phyloP scores from a whole-genome alignment of 306 rosid species.

The Mimosa pudica region DNA sequence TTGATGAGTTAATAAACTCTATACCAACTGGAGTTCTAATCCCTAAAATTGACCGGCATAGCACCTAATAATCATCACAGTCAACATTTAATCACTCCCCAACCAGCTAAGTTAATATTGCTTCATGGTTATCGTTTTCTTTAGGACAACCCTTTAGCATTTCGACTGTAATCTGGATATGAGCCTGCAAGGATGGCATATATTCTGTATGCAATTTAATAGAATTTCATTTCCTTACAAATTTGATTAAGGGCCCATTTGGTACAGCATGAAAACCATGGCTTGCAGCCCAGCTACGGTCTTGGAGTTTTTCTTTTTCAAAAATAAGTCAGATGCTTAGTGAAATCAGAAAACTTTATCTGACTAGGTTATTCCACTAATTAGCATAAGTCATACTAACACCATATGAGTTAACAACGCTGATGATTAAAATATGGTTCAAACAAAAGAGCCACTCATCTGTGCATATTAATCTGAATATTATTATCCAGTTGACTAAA shows the following conservation, averaged over 20 bases:
- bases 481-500: neutral
- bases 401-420: neutral
- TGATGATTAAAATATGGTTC: neutral
- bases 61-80: neutral
- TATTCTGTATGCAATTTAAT: neutral
- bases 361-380: neutral
- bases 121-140: neutral
- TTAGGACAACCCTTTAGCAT: neutral
- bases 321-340: neutral
- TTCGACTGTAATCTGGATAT: neutral
- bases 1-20: no score
- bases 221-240: neutral
- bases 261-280: no score
- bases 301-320: neutral
- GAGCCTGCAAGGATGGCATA: neutral
- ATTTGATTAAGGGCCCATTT: neutral
- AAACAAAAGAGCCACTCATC: neutral
- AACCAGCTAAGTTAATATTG: neutral
- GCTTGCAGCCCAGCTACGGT: no score
- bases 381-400: neutral
- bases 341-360: neutral
- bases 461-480: neutral
- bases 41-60: no score
- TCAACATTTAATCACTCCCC: neutral
- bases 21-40: no score